Percentiles rank a stretch among this genome's conserved stretches.
Evolutionary conservation across 495 filamentous ascomycete genomes (phyloP).

Genomic region (Cenococcum geophilum): DNA sequence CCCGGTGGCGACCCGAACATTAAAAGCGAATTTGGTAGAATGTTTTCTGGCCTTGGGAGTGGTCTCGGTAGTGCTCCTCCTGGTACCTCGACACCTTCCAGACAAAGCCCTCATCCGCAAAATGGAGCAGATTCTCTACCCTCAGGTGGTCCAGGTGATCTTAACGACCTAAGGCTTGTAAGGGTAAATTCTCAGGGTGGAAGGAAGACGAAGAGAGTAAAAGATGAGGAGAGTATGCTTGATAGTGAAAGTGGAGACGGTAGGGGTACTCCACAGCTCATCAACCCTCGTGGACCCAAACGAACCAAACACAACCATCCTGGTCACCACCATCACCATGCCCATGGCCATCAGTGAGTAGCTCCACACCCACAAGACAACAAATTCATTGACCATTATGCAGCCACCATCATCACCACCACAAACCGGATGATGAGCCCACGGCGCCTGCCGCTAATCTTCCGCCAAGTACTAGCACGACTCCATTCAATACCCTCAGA

Average conservation of each 20-base stretch:
- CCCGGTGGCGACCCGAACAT: slow-evolving; percentile 75
- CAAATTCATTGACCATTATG: slow-evolving; percentile 18
- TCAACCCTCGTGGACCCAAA: slow-evolving; percentile 48
- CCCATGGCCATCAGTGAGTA: slow-evolving; percentile 43
- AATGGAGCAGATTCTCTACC: slow-evolving; percentile 14
- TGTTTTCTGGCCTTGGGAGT: slow-evolving; percentile 86
- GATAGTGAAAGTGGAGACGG: slow-evolving; percentile 54
- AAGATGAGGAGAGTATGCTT: slow-evolving; percentile 52
- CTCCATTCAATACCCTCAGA: slow-evolving; percentile 17
- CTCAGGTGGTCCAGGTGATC: slow-evolving; percentile 8
- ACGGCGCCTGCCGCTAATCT: slow-evolving; percentile 2
- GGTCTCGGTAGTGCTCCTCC: slow-evolving; percentile 58
- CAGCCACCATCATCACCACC: slow-evolving; percentile 70
- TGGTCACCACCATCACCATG: slow-evolving; percentile 43
- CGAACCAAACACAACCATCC: slow-evolving; percentile 38
- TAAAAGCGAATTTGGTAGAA: slow-evolving; percentile 85
- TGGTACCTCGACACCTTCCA: slow-evolving; percentile 51
- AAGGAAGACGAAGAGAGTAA: slow-evolving; percentile 50
- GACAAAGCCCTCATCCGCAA: slow-evolving; percentile 45
- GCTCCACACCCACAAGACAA: not conserved
- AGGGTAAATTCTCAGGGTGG: slow-evolving; percentile 48
- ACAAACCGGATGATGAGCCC: slow-evolving; percentile 60
- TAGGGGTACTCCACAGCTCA: slow-evolving; percentile 47
- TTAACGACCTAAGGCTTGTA: slow-evolving; percentile 17
- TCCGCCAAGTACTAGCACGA: slow-evolving; percentile 8